A percentile compares a stretch with the other conserved stretches of the same genome.
phyloP scores from a whole-genome alignment of 768 basidiomycete genomes.

The Boletus vermiculosoides region DNA sequence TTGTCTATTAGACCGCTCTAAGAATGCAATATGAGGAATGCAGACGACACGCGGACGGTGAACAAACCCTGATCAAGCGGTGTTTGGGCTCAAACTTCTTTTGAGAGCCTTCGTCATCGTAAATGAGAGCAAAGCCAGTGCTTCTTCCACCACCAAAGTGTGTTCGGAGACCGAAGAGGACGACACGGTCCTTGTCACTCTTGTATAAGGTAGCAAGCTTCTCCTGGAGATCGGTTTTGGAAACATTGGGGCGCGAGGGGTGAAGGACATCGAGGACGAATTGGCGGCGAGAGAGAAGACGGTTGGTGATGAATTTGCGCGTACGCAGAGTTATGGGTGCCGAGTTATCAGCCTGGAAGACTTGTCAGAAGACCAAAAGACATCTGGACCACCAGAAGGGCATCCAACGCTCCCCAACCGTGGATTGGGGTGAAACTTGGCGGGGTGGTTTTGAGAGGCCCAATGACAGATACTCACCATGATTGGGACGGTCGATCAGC shows the following conservation, averaged over 20 bases:
- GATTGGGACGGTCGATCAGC: conserved; percentile 23
- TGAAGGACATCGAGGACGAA: conserved; percentile 94
- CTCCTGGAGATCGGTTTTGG: conserved; percentile 87
- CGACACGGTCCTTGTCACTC: conserved; percentile 84
- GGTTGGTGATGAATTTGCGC: conserved; percentile 99
- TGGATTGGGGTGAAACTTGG: conserved; percentile 11
- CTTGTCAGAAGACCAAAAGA: conserved; percentile 14
- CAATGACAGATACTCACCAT: conserved; percentile 36
- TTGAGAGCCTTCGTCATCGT: conserved; percentile 93
- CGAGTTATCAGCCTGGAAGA: conserved; percentile 65
- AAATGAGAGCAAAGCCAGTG: conserved; percentile 96
- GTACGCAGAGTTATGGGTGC: conserved; percentile 95
- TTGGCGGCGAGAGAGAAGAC: conserved; percentile 92
- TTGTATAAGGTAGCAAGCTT: conserved; percentile 94
- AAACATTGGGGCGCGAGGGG: conserved; percentile 92
- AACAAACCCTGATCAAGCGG: conserved; percentile 87
- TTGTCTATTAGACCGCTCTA: conserved; percentile 72
- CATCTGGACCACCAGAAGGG: conserved; percentile 22
- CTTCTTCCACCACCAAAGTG: conserved; percentile 98
- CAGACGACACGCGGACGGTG: neutral
- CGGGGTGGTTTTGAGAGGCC: neutral
- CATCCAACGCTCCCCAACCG: conserved; percentile 28
- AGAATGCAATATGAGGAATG: conserved; percentile 4
- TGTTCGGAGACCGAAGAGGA: conserved; percentile 92
- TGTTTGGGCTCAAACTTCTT: conserved; percentile 97